Base-by-base conservation (phyloP, 257 asterid genomes). In the Paraleonurus japonicus region DNA sequence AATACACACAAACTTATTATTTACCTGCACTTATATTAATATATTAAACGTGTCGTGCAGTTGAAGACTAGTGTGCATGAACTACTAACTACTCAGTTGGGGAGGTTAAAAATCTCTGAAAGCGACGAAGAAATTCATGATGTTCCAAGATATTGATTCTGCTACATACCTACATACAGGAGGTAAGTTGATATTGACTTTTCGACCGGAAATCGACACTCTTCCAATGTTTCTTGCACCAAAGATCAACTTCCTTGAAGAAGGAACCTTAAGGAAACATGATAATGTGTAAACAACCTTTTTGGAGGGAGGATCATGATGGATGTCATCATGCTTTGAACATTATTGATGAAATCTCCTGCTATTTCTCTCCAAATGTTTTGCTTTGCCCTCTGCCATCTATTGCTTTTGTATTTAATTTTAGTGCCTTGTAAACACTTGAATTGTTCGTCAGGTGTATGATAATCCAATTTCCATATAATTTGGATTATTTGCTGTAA, bases 61-160 rank as follows among this genome's bases (percentile, higher is more conserved):
- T 80, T 91, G 78, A 94, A 82, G 85, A 47, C 71, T 19, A 86
- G 69, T 76, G 98, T 89, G 77, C 90, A 88, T 66, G 93, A 88
- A 73, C 82, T 88, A 73, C 90, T 91, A 71, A 62, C 76, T 35
- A 83, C 89, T 70, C 98, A 94, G 84, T 84, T 79, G 32, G 78
- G 62, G 51, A 86, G 81, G 82, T 78, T 90, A 64, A 79, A 84
- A 67, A 53, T 8, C 77, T 65, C 32, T 20, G 75, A 64, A 65
- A 69, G 75, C 79, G 58, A 68, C 33, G 81, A 80, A 74, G 91
- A 81, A 75, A 68, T 9, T 23, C 63, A 45, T 55, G 81, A 81
- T 74, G 80, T 55, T 64, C 23, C 13, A n/a, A 61, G 66, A 62
- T 74, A 51, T 28, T n/a, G 19, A n/a, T 48, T 54, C 74, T 48